Base-by-base conservation (phyloP, 148 eudicot species). In the Selenicereus undatus region DNA sequence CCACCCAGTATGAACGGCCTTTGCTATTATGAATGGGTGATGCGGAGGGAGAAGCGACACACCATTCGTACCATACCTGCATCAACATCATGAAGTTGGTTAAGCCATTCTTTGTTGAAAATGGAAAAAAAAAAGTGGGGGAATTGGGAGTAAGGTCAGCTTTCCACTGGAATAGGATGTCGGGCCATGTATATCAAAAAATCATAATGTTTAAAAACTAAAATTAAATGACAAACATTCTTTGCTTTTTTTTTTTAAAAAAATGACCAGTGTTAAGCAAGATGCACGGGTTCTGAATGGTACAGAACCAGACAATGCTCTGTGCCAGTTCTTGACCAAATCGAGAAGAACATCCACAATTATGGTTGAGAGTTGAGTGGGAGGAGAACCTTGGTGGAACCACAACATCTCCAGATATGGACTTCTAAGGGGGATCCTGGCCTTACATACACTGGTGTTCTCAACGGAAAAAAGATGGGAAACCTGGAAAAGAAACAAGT, bases 31-130 rank as follows among this genome's bases (percentile, higher is more conserved):
- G 99, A 75, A 96, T 86, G 16, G 99, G 92, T 64, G 93, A 86
- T 43, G 93, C 51, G 9, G 82, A 76, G 24, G 99, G 97, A 60
- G 91, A 87, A 11, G 89, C 82, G 39, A 93, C 91, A 80, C 89
- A 90, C 99, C 99, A 96, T 80, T 96, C 99, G 4, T 96, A 96
- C 99, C 99, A 96, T 77, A 96, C 99, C 97, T 95, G 85, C 77
- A 71, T 43, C 69, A 80, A 72, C 74, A 56, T 39, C 17, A 51
- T 45, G 54, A 64, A 77, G 52, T 48, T 12, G 14, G 14, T 1
- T 48, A 48, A 48, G 52, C 13, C 14, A 0, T 48, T 48, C 14
- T 48, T 48, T 48, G 12, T 48, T 48, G 52, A 12, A 39, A 39
- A 39, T 39, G 43, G 8, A 39, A 39, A 39, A 39, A 39, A 12